phyloP scores from a whole-genome alignment of 2,329 filamentous ascomycete species.

The Sordariomycetes sp. region DNA sequence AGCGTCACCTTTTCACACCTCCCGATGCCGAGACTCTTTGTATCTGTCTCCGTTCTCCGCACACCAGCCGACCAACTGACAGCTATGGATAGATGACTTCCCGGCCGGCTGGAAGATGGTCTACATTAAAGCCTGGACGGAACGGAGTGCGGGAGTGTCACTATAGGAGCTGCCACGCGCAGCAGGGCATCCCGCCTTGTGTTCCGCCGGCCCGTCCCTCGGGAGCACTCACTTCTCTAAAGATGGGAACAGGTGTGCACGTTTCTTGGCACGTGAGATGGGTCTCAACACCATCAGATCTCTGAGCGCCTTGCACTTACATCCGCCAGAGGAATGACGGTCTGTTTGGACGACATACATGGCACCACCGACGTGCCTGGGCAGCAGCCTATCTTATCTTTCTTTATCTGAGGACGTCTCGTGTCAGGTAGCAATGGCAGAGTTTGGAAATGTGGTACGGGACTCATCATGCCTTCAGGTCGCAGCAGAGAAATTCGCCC shows the following conservation, averaged over 20 bases:
- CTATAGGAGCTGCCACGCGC: neutral
- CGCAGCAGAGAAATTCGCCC: neutral
- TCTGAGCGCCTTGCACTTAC: neutral
- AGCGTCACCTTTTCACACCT: neutral
- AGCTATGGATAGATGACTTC: neutral
- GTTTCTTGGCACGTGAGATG: neutral
- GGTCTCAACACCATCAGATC: neutral
- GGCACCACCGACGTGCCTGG: neutral
- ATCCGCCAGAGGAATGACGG: neutral
- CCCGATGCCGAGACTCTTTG: neutral
- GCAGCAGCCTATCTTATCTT: neutral
- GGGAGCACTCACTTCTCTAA: neutral
- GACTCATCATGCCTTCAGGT: neutral
- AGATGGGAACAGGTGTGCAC: neutral
- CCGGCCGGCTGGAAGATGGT: neutral
- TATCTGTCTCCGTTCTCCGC: neutral
- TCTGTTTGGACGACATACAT: neutral
- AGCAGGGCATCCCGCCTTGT: neutral
- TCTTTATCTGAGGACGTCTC: neutral
- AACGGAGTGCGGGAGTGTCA: neutral
- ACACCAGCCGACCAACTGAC: neutral
- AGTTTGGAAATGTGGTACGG: neutral
- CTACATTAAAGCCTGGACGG: neutral
- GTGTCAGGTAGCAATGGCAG: neutral
- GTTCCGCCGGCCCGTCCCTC: neutral